Evolutionary conservation across 306 rosid species (phyloP), one percentile per base, ranked within the genome.

Genomic region (Cucurbita maxima): DNA sequence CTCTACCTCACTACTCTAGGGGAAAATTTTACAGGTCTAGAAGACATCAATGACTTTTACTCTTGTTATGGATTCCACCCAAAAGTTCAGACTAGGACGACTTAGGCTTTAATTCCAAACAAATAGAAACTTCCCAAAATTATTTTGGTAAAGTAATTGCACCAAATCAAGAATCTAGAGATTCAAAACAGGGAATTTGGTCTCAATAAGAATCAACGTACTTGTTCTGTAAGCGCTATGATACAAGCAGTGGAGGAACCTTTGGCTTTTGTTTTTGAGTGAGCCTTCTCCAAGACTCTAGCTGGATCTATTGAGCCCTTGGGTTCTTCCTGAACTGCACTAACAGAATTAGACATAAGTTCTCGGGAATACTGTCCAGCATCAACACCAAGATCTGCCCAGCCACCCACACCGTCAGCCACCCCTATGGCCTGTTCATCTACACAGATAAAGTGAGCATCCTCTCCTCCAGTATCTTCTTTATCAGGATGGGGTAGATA

Each of bases 351-450:
- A 66, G 91, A 87, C 99, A 95, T 95, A 72, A 95, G 97, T 80
- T 95, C 96, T 43, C 99, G 86, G 51, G 99, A 95, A 80, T 91
- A 95, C 68, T 36, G 72, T 79, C 99, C 99, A 7, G 99, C 44
- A 88, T 95, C 81, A 40, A 95, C 87, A 70, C 97, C 99, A 48
- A 78, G 84, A 73, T 95, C 96, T 71, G 99, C 97, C 99, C 99
- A 95, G 71, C 99, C 99, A 78, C 99, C 99, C 76, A 95, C 99
- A 76, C 99, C 99, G 80, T 95, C 99, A 7, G 99, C 99, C 84
- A 95, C 96, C 55, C 99, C 99, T 61, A 95, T 63, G 34, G 96
- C 99, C 58, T 91, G 96, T 81, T 91, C 99, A 81, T 95, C 92
- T 22, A 81, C 80, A 79, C 99, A 95, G 73, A 95, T 89, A 71